Base-by-base conservation (phyloP, 2,329 filamentous ascomycete genomes). In the Teratosphaeria destructans region DNA sequence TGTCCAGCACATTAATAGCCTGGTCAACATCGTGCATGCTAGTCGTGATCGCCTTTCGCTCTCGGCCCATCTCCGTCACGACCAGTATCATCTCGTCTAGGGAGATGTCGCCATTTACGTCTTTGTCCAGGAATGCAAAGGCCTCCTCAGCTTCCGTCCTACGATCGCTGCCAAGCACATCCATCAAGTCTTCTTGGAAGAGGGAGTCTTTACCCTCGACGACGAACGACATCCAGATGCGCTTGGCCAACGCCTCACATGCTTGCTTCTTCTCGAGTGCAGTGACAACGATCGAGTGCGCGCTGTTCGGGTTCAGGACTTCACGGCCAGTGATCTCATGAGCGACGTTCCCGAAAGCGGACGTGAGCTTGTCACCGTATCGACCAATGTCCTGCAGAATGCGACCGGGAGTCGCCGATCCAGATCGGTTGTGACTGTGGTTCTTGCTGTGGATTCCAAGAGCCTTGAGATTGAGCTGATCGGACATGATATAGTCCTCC, bases 21-120 rank as follows among this genome's bases (percentile, higher is more conserved):
- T 96, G 90, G 67, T 94, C 90, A 65, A 99, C 94, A 74, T 99
- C 94, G 77, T 95, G 91, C 90, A 97, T 95, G 75, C 91, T 95
- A 73, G 88, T 89, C 47, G 85, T 84, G 66, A 97, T 92, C 2
- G 92, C 85, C 76, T 96, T 95, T 70, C 93, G 84, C 72, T 93
- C 89, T 63, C 88, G 86, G 58, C 89, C 88, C 63, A 94, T 86
- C 62, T 95, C 90, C 23, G 88, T 84, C 23, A 96, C 82, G 65
- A 91, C 92, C 70, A 92, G 81, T 59, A 95, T 83, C 89, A 96
- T 96, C 76, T 99, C 94, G 32, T 97, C 92, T 57, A 97, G 80
- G 73, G 88, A 93, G 73, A 99, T 90, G 71, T 97, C 93, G 52
- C 93, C 93, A 69, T 99, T 99, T 63, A 84, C 83, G 74, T 97